Evolutionary conservation across 305 asterid species (phyloP).

Genomic region (Salvia sclarea): DNA sequence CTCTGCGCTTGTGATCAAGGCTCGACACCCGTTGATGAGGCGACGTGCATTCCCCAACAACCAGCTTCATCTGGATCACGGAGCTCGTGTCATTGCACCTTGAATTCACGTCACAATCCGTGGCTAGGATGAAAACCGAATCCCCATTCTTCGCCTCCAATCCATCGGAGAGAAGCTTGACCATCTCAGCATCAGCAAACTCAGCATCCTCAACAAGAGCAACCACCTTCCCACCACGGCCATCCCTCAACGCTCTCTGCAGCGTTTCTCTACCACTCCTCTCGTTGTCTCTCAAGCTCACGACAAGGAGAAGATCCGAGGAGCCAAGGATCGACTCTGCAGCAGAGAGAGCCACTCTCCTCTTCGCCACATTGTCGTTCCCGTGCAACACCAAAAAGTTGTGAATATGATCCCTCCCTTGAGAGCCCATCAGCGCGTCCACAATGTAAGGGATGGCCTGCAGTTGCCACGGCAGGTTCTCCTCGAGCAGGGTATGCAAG

Average conservation of each 20-base stretch:
- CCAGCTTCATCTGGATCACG: constrained; percentile 52
- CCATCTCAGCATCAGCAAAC: constrained; percentile 51
- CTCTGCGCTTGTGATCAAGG: constrained; percentile 58
- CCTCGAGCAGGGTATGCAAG: constrained; percentile 37
- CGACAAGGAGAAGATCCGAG: constrained; percentile 44
- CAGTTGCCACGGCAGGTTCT: constrained; percentile 74
- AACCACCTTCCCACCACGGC: constrained; percentile 46
- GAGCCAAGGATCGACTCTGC: constrained; percentile 62
- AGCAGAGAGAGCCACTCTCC: constrained; percentile 53
- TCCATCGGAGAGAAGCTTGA: constrained; percentile 46
- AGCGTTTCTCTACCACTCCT: constrained; percentile 38
- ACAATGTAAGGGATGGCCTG: constrained; percentile 46
- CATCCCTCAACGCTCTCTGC: constrained; percentile 47
- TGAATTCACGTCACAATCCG: constrained; percentile 29
- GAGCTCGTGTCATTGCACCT: constrained; percentile 6
- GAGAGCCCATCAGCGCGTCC: constrained; percentile 42
- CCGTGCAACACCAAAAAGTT: constrained; percentile 67
- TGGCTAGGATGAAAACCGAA: constrained; percentile 50
- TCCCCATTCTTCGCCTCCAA: constrained; percentile 25
- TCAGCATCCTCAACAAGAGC: constrained; percentile 61
- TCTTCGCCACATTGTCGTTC: constrained; percentile 56
- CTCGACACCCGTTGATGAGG: constrained; percentile 12
- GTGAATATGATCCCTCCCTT: no score
- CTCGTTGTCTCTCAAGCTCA: constrained; percentile 45
- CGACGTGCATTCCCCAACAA: constrained; percentile 30